Conservation (phyloP, 2,329 filamentous ascomycete genomes). For the Ophiostoma perfectum region DNA sequence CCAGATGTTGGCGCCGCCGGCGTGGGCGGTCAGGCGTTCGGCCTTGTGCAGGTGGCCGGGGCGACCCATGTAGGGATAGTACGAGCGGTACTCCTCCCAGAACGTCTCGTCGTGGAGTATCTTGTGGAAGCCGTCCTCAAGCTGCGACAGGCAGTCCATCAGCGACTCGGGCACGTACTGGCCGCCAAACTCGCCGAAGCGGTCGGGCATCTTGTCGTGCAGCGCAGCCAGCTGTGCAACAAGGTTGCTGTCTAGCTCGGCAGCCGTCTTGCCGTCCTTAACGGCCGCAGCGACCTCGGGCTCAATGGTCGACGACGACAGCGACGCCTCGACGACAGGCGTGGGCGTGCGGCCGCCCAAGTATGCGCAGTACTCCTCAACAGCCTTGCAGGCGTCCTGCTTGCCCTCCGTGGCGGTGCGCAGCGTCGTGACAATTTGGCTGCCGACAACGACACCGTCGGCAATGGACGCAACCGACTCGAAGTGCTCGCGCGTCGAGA, state of each 20-base stretch:
- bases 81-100: conserved; percentile 94
- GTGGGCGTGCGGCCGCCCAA: conserved; percentile 46
- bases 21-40: conserved; percentile 78
- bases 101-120: conserved; percentile 84
- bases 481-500: conserved; percentile 94
- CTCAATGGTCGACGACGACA: conserved; percentile 41
- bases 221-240: conserved; percentile 81
- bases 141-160: conserved; percentile 90
- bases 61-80: conserved; percentile 96
- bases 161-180: conserved; percentile 96
- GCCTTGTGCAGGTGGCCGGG: conserved; percentile 88
- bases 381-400: conserved; percentile 47
- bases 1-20: conserved; percentile 93
- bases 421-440: conserved; percentile 83
- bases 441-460: conserved; percentile 94
- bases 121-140: conserved; percentile 85
- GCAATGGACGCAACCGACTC: conserved; percentile 74
- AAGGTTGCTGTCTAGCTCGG: conserved; percentile 51
- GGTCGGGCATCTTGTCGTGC: conserved; percentile 72
- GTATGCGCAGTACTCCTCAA: conserved; percentile 81
- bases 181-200: conserved; percentile 93
- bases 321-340: conserved; percentile 57
- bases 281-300: conserved; percentile 56
- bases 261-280: conserved; percentile 47
- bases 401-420: conserved; percentile 45